Evolutionary conservation across 2,329 filamentous ascomycete genomes (phyloP), one percentile per base, ranked within the genome.

Genomic region (Beauveria varroae): DNA sequence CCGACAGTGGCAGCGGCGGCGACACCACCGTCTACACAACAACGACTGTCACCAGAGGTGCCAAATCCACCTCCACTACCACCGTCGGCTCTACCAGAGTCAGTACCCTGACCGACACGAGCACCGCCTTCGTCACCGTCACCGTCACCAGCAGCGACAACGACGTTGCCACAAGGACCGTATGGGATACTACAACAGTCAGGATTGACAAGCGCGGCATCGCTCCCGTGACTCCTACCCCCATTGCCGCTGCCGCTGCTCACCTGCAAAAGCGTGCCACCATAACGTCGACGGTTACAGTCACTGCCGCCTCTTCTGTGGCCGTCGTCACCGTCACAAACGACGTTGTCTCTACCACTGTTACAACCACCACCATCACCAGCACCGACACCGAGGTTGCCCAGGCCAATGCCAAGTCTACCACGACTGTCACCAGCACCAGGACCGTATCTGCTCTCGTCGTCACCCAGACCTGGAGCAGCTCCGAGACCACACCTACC

Each of bases 341-440:
- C 41, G 71, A 68, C 18, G 67, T 75, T 52, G 65, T 72, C 56
- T 67, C 68, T 12, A 75, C 74, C 10, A 65, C 66, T n/a, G 73
- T 68, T 43, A 64, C 64, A 8, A 63, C 64, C 26, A 68, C 68
- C 16, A 69, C 68, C 61, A 60, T 67, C 20, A 73, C 72, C 28
- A 68, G 64, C 53, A 67, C 66, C 3, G 63, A 74, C 16, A 74
- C 72, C 28, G 67, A 71, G 68, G 76, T 72, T 1, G 66, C 66
- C 20, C 66, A 71, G 58, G 66, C 61, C 37, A 73, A 72, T 63
- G 75, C 76, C 60, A 71, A 67, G 62, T 73, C 74, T 49, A 78
- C 75, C 7, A 49, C 71, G 26, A 77, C 75, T 28, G 63, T 68
- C 24, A 76, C 75, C n/a, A 73, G 72, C 64, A 75, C 71, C 20